Evolutionary conservation across 106 monocot species (phyloP), one percentile per base, ranked within the genome.

Genomic region (Dendrobium huoshanense): DNA sequence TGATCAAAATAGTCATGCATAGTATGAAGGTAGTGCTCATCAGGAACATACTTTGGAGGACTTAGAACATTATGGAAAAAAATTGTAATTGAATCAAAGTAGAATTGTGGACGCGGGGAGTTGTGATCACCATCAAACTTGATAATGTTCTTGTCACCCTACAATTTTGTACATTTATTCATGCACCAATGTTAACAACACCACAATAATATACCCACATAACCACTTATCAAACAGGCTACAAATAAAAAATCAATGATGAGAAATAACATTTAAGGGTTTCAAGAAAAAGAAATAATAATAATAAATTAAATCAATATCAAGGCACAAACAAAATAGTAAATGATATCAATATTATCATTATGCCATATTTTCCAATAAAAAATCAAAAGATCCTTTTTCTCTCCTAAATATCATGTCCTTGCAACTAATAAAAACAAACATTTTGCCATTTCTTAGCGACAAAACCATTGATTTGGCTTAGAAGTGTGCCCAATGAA

Each of bases 81-180:
- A 70, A 99, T 99, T 40, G 98, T 91, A 67, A 99, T 91, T 9
- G 95, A 99, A 86, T 99, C 95, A 86, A 99, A 95, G 78, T 95
- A 99, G 76, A 99, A 99, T 45, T 95, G 92, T 56, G 98, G 98
- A 27, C 98, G 92, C 11, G 95, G 92, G 78, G 98, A 99, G 80
- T 99, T 99, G 83, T 99, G 98, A 82, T 99, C 98, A 25, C 98
- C 98, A 80, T 99, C 98, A 86, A 99, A 99, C 81, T 93, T 99
- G 82, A 99, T 99, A 33, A 99, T 95, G 72, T 99, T 99, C 83
- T 99, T 99, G 83, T 99, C 98, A 51, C 98, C 98, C 98, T 99
- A 80, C 78, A 90, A 87, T 64, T 80, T 59, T 76, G 48, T 7
- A 76, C n/a, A 74, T 42, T 41, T 9, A 74, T 17, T 42, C 43